These are phyloP conservation scores for Fusarium anguioides DNA, from an alignment of 2,329 filamentous ascomycete genomes.

Conservation along the genomic window DNA sequence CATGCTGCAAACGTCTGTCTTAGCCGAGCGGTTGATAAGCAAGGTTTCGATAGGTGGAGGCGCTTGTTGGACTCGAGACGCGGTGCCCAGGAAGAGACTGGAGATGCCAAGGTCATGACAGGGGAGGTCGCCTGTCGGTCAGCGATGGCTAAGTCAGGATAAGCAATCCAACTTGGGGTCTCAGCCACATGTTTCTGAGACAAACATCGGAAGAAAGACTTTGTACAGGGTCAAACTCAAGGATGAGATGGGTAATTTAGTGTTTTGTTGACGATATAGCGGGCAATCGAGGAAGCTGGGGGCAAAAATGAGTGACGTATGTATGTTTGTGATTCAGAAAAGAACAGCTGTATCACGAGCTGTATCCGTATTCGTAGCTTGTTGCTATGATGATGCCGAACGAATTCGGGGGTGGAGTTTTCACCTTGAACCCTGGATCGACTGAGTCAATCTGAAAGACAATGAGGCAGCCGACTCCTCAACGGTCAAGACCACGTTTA, in stretches of 20 bases:
- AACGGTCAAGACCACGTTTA: not conserved
- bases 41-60: slow-evolving; percentile 27
- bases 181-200: slow-evolving; percentile 37
- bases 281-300: not conserved
- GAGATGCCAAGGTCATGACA: slow-evolving; percentile 10
- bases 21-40: slow-evolving; percentile 39
- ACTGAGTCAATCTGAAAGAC: slow-evolving; percentile 18
- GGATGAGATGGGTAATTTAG: not conserved
- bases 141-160: slow-evolving; percentile 27
- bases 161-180: slow-evolving; percentile 29
- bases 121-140: slow-evolving; percentile 30
- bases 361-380: slow-evolving; percentile 6
- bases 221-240: slow-evolving; percentile 1
- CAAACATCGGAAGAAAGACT: slow-evolving; percentile 30
- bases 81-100: slow-evolving; percentile 9
- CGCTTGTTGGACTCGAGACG: slow-evolving; percentile 38
- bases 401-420: slow-evolving; percentile 1
- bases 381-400: not conserved
- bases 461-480: slow-evolving; percentile 9
- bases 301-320: too few relatives aligned
- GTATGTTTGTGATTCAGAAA: not conserved
- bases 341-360: not conserved
- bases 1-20: slow-evolving; percentile 22
- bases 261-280: not conserved
- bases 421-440: not conserved